Evolutionary conservation across 176 grass and related monocot genomes (phyloP).

Genomic region (Zea luxurians): DNA sequence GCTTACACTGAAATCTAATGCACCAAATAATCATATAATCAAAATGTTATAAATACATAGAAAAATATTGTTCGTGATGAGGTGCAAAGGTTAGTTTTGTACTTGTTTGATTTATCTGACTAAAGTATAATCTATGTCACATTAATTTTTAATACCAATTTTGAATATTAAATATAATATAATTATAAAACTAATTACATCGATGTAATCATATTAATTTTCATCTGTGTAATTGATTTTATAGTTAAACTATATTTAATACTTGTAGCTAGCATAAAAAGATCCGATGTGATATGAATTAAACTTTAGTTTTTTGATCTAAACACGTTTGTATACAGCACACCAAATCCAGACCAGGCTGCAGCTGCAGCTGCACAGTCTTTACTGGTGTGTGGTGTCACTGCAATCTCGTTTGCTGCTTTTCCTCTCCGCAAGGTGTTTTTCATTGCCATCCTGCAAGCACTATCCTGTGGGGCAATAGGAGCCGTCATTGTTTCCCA

Average conservation of each 20-base stretch:
- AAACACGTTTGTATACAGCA: constrained; percentile 77
- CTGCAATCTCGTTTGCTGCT: constrained; percentile 83
- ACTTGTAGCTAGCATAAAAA: no score
- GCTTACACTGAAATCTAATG: no score
- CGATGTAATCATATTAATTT: no score
- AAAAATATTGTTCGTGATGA: not conserved
- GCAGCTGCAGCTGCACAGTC: constrained; percentile 88
- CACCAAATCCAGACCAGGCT: constrained; percentile 93
- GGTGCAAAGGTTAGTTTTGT: not conserved
- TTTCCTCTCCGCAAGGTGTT: constrained; percentile 78
- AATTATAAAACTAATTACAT: no score
- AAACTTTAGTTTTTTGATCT: no score
- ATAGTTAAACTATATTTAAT: no score
- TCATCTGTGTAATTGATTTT: no score
- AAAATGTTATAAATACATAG: constrained; percentile 13
- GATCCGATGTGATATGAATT: no score
- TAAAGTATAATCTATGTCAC: no score
- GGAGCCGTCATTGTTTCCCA: constrained; percentile 75
- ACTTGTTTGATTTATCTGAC: constrained; percentile 53
- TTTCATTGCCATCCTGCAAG: constrained; percentile 62
- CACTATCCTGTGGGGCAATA: constrained; percentile 70
- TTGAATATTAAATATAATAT: no score
- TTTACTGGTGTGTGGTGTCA: constrained; percentile 60
- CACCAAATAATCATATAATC: not conserved
- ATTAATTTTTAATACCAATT: no score